Base-by-base conservation (phyloP, 176 grass and related monocot genomes). In the Triticum timopheevii region DNA sequence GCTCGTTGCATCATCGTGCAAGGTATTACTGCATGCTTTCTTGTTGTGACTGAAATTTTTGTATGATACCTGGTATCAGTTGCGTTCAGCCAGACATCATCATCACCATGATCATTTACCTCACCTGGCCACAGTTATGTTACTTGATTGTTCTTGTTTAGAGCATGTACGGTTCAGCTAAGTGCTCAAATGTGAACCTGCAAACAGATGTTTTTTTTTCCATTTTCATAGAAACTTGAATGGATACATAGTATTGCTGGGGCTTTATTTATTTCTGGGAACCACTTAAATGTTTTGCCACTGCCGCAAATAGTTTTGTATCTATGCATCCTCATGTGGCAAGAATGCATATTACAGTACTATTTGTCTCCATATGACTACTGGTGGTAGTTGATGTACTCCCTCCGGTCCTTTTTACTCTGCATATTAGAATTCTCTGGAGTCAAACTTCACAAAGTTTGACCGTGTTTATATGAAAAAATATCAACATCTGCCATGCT, bases 1-100 rank as follows among this genome's bases (percentile, higher is more conserved):
- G 50, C 77, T 99, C 17, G 87, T 99, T 38, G 92, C 97, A 35
- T 99, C 97, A 27, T 96, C 97, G 73, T 99, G 97, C 92, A 99
- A 99, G 97, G 94, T 99, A 94, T 78, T 49, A 62, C 38, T 83
- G 78, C 77, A 54, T 78, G 42, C 45, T 61, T 35, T 82, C 6
- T 77, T 86, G 77, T 44, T 10, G 25, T 45, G 34, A 86, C 10
- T 69, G 30, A 78, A 77, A 42, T 52, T 77, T 2, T 15, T 79
- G 20, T 40, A 12, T 68, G 65, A 8, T 70, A 19, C 39, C 25
- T 8, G 13, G 9, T 42, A 64, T 11, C 4, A 36, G 10, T 3
- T 54, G 44, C 54, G 50, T 72, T 16, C 5, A 61, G 42, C 19
- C 33, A 66, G 10, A 73, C 50, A 30, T 82, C 77, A 39, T 7